A percentile compares a stretch with the other conserved stretches of the same genome.
Evolutionary conservation across 2,329 filamentous ascomycete species (phyloP).

Genomic region (Ophiostoma australiae): DNA sequence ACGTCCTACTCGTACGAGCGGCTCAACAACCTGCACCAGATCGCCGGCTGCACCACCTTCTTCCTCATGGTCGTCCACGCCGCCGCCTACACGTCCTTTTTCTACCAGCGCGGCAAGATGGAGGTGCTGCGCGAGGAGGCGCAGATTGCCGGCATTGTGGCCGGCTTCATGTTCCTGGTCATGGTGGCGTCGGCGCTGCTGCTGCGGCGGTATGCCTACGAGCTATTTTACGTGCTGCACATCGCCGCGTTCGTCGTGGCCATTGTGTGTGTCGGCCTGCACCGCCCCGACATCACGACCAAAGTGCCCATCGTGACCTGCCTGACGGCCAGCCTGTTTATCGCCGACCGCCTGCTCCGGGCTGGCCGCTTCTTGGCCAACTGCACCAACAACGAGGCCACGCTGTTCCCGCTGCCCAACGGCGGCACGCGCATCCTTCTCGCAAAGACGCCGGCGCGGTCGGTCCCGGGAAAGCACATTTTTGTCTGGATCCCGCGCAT

Average conservation of each 20-base stretch:
- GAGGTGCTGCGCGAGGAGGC: constrained; percentile 35
- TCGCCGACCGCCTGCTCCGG: neutral
- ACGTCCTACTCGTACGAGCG: constrained; percentile 54
- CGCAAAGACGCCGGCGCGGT: neutral
- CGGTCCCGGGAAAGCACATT: constrained; percentile 54
- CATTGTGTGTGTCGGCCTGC: neutral
- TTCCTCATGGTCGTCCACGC: constrained; percentile 44
- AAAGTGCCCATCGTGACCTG: neutral
- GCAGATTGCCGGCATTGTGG: constrained; percentile 47
- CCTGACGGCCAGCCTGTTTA: neutral
- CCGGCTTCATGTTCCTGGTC: constrained; percentile 36
- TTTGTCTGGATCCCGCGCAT: constrained; percentile 60
- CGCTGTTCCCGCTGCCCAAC: neutral
- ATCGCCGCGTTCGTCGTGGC: neutral
- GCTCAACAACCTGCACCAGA: constrained; percentile 53
- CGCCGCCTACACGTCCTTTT: constrained; percentile 41
- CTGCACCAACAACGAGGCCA: neutral
- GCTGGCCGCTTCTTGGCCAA: neutral
- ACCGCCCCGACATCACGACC: neutral
- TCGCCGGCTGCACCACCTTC: constrained; percentile 48
- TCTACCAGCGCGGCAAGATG: constrained; percentile 33
- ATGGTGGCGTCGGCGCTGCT: neutral
- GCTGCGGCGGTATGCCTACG: neutral
- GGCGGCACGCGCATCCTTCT: constrained; percentile 2
- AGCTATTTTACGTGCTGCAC: neutral